phyloP scores from a whole-genome alignment of 495 filamentous ascomycete species.

The Neurospora sp. region DNA sequence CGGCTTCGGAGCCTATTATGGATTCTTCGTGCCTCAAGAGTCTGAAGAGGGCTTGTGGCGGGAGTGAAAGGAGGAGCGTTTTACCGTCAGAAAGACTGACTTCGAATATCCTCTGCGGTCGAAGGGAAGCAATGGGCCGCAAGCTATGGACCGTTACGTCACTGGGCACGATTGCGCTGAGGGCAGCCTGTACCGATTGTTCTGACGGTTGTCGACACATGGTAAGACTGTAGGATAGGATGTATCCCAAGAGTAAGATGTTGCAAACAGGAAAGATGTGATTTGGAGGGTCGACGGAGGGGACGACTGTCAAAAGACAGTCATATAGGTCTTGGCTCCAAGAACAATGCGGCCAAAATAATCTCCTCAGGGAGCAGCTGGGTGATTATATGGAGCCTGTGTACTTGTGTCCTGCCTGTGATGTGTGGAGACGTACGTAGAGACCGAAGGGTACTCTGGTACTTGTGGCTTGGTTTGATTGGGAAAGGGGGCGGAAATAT shows the following conservation, averaged over 20 bases:
- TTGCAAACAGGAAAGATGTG: neutral
- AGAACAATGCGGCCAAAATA: neutral
- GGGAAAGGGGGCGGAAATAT: neutral
- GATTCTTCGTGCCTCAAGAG: constrained; percentile 32
- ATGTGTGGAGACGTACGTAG: neutral
- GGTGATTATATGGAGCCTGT: neutral
- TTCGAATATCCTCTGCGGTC: constrained; percentile 26
- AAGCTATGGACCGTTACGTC: constrained; percentile 21
- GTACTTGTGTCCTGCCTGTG: neutral
- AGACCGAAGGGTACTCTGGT: neutral
- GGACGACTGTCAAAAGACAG: neutral
- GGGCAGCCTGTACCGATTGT: constrained; percentile 22
- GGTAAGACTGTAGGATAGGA: neutral
- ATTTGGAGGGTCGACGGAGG: neutral
- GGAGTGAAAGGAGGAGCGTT: constrained; percentile 23
- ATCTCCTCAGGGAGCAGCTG: neutral
- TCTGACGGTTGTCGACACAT: constrained; percentile 28
- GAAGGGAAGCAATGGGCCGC: constrained; percentile 15
- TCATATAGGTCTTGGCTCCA: neutral
- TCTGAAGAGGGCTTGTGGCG: constrained; percentile 24
- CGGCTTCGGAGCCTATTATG: constrained; percentile 24
- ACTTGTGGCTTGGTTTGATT: neutral
- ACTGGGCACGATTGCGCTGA: constrained; percentile 18
- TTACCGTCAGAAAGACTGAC: constrained; percentile 24
- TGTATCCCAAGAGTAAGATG: neutral